Evolutionary conservation across 257 asterid species (phyloP).

Genomic region (Solanum tarapatanum): DNA sequence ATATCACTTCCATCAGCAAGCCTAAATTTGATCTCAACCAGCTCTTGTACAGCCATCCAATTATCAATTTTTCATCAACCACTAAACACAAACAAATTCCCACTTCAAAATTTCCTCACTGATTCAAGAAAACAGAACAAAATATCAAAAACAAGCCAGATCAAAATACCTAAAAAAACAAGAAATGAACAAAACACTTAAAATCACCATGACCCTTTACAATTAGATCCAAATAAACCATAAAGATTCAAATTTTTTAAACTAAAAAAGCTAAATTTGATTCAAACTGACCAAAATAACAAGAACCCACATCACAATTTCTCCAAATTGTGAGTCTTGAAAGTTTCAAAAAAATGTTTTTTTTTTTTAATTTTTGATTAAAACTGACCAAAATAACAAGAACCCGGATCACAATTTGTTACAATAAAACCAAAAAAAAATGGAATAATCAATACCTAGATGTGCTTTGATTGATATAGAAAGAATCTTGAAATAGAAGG

Average conservation of each 20-base stretch:
- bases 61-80: conserved; percentile 9
- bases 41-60: conserved; percentile 72
- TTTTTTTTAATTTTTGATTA: too few relatives aligned
- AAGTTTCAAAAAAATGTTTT: background rate
- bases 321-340: background rate
- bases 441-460: background rate
- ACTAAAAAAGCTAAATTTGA: background rate
- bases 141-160: background rate
- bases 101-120: background rate
- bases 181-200: background rate
- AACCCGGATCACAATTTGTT: background rate
- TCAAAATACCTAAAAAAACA: background rate
- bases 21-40: conserved; percentile 82
- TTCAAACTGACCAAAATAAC: background rate
- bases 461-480: conserved; percentile 17
- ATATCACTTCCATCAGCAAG: conserved; percentile 92
- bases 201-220: background rate
- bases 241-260: background rate
- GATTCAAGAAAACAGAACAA: background rate
- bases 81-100: conserved; percentile 10
- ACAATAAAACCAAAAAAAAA: background rate
- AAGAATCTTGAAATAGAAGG: conserved; percentile 5
- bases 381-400: background rate
- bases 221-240: background rate
- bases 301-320: background rate